Evolutionary conservation across 768 basidiomycete species (phyloP).

Genomic region (Suillus tomentosus): DNA sequence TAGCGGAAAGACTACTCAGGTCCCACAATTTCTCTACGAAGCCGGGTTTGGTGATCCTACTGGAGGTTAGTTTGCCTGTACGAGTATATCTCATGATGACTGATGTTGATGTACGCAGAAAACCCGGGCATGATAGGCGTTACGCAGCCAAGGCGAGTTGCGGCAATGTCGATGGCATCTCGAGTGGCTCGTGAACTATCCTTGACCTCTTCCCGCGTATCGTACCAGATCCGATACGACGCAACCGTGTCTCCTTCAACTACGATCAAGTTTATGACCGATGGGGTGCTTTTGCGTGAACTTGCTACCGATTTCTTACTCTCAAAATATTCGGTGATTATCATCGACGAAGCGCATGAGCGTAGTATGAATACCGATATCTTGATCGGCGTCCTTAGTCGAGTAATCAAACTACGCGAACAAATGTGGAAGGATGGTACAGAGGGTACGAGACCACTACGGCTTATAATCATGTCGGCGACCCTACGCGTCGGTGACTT

Average conservation of each 20-base stretch:
- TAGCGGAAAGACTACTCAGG: slow-evolving; percentile 97
- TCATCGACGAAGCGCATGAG: slow-evolving; percentile 98
- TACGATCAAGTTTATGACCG: slow-evolving; percentile 99
- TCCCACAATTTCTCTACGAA: slow-evolving; percentile 98
- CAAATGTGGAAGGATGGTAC: slow-evolving; percentile 83
- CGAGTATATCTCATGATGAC: slow-evolving; percentile 1
- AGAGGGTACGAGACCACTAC: slow-evolving; percentile 78
- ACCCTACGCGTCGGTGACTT: slow-evolving; percentile 95
- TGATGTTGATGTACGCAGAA: slow-evolving; percentile 48
- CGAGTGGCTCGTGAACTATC: slow-evolving; percentile 95
- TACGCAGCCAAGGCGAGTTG: slow-evolving; percentile 96
- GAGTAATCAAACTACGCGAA: slow-evolving; percentile 88
- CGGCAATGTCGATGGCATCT: slow-evolving; percentile 93
- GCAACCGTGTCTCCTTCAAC: slow-evolving; percentile 89
- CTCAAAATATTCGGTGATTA: slow-evolving; percentile 89
- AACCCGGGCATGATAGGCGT: slow-evolving; percentile 98
- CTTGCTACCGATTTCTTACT: slow-evolving; percentile 91
- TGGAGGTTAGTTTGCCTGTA: slow-evolving; percentile 57
- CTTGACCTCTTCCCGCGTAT: slow-evolving; percentile 76
- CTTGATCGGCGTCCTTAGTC: slow-evolving; percentile 93
- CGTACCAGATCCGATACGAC: slow-evolving; percentile 98
- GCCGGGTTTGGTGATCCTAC: slow-evolving; percentile 87
- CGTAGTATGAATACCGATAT: slow-evolving; percentile 98
- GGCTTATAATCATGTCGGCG: slow-evolving; percentile 98
- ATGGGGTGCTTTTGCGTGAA: slow-evolving; percentile 94